phyloP scores from a whole-genome alignment of 495 filamentous ascomycete genomes.

The Penicillium cataractarum region DNA sequence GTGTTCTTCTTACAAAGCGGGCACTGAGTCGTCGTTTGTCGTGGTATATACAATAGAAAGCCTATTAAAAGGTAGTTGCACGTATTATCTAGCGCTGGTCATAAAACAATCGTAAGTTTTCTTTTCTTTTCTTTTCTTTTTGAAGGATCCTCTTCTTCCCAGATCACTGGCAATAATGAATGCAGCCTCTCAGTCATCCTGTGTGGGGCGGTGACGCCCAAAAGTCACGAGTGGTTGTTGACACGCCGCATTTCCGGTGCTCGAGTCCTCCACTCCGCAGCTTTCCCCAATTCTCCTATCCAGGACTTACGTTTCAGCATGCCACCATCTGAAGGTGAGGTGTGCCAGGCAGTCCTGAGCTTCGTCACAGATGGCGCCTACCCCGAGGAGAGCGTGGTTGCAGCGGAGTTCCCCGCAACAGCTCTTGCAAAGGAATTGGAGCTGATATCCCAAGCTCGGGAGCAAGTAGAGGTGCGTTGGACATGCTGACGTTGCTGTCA shows the following conservation, averaged over 20 bases:
- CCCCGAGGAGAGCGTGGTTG: slow-evolving; percentile 73
- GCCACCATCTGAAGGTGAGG: slow-evolving; percentile 24
- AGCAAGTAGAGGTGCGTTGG: slow-evolving; percentile 66
- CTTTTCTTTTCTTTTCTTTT: background rate
- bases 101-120: background rate
- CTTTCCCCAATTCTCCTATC: slow-evolving; percentile 3
- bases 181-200: slow-evolving; percentile 6
- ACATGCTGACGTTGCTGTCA: background rate
- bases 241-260: slow-evolving; percentile 21
- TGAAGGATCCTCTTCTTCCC: background rate
- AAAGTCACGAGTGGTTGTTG: slow-evolving; percentile 36
- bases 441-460: slow-evolving; percentile 64
- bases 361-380: slow-evolving; percentile 73
- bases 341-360: slow-evolving; percentile 70
- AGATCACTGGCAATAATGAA: background rate
- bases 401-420: slow-evolving; percentile 60
- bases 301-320: slow-evolving; percentile 6
- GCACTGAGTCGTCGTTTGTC: background rate
- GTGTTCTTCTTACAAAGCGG: slow-evolving; percentile 37
- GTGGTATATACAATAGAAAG: background rate
- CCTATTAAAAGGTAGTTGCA: background rate
- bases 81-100: background rate
- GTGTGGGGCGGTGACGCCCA: slow-evolving; percentile 35
- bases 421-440: slow-evolving; percentile 65
- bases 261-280: slow-evolving; percentile 1